Conservation (phyloP, 441 rosid species). For the Populus trichocarpa region DNA sequence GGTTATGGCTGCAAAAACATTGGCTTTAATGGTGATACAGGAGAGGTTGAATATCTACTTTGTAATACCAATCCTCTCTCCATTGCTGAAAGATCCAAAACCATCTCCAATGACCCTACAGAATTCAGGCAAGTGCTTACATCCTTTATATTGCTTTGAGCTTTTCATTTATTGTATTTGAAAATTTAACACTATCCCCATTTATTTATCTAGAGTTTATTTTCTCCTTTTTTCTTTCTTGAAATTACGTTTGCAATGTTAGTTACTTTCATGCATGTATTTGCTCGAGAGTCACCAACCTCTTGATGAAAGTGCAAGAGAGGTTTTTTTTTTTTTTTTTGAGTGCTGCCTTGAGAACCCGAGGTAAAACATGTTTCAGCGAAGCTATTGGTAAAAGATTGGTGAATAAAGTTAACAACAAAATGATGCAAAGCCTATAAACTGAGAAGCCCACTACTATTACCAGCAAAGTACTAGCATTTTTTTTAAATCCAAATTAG, state of each 20-base stretch:
- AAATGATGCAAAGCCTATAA: neutral
- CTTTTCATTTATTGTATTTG: neutral
- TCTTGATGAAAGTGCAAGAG: neutral
- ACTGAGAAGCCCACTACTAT: neutral
- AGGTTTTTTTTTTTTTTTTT: neutral
- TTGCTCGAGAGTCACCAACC: neutral
- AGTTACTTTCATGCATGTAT: neutral
- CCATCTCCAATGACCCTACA: constrained; percentile 43
- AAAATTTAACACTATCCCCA: neutral
- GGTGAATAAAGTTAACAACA: neutral
- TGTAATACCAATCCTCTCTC: constrained; percentile 46
- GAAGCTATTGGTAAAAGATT: neutral
- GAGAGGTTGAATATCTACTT: constrained; percentile 80
- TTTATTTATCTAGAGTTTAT: neutral
- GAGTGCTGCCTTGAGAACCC: neutral
- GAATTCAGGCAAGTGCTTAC: constrained; percentile 47
- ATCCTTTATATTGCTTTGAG: neutral
- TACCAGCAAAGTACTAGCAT: neutral
- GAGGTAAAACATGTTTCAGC: neutral
- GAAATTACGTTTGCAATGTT: neutral
- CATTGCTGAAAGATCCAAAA: constrained; percentile 32
- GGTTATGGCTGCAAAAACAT: constrained; percentile 85
- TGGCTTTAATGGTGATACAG: constrained; percentile 75
- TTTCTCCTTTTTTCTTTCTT: neutral
- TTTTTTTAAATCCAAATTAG: neutral